These are phyloP conservation scores for Boletales sp. DNA, from an alignment of 768 basidiomycete species.

Conservation along the genomic window DNA sequence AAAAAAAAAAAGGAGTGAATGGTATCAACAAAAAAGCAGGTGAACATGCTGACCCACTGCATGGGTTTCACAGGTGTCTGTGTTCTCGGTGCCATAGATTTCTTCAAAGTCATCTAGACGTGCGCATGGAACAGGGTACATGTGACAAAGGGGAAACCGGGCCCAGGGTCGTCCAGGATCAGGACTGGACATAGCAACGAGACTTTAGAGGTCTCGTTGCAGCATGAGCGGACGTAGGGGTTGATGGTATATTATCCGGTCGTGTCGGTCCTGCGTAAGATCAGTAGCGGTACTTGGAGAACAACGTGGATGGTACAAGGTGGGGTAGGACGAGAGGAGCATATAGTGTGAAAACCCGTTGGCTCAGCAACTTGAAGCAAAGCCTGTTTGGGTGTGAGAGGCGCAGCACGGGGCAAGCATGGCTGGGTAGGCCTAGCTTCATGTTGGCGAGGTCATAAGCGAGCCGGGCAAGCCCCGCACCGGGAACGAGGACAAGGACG, in stretches of 20 bases:
- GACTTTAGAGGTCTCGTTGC: conserved; percentile 60
- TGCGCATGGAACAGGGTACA: conserved; percentile 38
- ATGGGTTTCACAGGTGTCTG: conserved; percentile 58
- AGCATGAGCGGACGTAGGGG: conserved; percentile 91
- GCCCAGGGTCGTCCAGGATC: conserved; percentile 75
- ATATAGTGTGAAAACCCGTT: conserved; percentile 97
- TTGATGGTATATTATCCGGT: conserved; percentile 74
- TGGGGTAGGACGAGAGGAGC: conserved; percentile 84
- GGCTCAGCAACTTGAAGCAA: conserved; percentile 68
- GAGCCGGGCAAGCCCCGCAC: conserved; percentile 83
- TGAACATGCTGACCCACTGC: conserved; percentile 88
- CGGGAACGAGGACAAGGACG: conserved; percentile 88
- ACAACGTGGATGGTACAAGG: conserved; percentile 36
- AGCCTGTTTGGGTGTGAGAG: conserved; percentile 49
- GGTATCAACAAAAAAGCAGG: conserved; percentile 97
- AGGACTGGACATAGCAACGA: conserved; percentile 63
- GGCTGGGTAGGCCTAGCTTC: conserved; percentile 46
- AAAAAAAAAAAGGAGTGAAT: too few species aligned
- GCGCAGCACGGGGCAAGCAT: background rate
- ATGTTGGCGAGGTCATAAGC: conserved; percentile 79
- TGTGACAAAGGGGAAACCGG: conserved; percentile 81
- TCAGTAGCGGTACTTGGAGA: background rate
- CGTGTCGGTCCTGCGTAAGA: conserved; percentile 48
- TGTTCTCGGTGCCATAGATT: conserved; percentile 64
- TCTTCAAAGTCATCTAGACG: conserved; percentile 84